Conservation (phyloP, 345 rosid species). For the Salix udensis region DNA sequence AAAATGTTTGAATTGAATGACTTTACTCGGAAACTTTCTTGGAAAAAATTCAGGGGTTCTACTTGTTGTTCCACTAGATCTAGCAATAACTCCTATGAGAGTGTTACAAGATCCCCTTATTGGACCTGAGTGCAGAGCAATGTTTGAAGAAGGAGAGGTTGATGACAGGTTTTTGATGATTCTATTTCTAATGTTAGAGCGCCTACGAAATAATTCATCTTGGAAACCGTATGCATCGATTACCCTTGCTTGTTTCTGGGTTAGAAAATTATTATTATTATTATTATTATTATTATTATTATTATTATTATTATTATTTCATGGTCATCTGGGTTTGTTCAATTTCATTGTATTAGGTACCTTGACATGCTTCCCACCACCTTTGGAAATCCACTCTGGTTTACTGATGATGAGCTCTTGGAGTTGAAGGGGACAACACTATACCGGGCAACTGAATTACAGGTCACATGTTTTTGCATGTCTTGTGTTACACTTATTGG, state of each 20-base stretch:
- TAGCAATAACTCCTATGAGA: constrained; percentile 95
- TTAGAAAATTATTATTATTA: neutral
- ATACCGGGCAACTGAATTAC: constrained; percentile 68
- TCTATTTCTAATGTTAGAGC: constrained; percentile 72
- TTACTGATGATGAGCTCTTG: constrained; percentile 64
- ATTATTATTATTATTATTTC: neutral
- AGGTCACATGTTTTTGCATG: constrained; percentile 36
- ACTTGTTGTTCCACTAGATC: constrained; percentile 70
- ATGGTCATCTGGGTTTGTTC: constrained; percentile 13
- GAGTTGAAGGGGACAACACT: constrained; percentile 78
- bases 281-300: neutral
- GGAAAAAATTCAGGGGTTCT: constrained; percentile 51
- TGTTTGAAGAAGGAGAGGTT: constrained; percentile 76
- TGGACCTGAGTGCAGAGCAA: constrained; percentile 78
- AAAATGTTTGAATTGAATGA: neutral
- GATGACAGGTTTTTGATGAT: constrained; percentile 87
- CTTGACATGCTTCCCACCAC: constrained; percentile 84
- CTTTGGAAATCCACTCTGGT: constrained; percentile 86
- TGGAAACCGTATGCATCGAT: constrained; percentile 76
- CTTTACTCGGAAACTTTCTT: neutral
- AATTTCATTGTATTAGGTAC: constrained; percentile 44
- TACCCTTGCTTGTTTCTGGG: neutral
- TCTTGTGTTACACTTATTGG: neutral
- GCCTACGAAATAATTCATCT: constrained; percentile 62
- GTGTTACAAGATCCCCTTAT: constrained; percentile 87